Base-by-base conservation (phyloP, 2,329 filamentous ascomycete species). In the Exophiala spinifera region DNA sequence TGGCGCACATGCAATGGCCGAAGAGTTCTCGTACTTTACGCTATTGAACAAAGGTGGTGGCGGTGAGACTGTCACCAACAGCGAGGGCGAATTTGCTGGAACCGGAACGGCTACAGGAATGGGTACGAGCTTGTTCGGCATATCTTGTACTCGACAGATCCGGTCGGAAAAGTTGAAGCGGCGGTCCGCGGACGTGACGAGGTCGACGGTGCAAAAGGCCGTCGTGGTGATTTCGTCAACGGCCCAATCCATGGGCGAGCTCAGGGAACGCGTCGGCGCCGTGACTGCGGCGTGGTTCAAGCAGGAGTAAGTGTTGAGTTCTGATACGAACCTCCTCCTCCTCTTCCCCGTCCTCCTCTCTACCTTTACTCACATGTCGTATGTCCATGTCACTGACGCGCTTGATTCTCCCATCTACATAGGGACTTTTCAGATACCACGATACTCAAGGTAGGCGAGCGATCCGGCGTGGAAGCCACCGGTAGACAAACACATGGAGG, bases 1-100 rank as follows among this genome's bases (percentile, higher is more conserved):
- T 70, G 94, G 94, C 49, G 94, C 94, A 50, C 94, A 99, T 77
- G 85, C 91, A 85, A 94, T 79, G 75, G 87, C 87, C 54, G 94
- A 99, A 74, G 94, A 97, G 74, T 99, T 97, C 76, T 96, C 91
- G 48, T 99, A 99, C 76, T 99, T 99, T 71, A 97, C 92, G 7
- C 84, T 99, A 48, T 80, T 90, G 55, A 83, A 84, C 50, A 53
- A 50, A 19, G 36, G 21, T 42, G 15, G 11, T 25, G 25, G 28
- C 36, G 44, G 36, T 14, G 42, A 13, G 19, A 46, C 43, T 25
- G 25, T 33, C 28, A 11, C 15, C 17, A 31, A 19, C n/a, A 45
- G 28, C 21, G 25, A 31, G 8, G 28, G 7, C 28, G n/a, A n/a
- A n/a, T n/a, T n/a, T n/a, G n/a, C n/a, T n/a, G n/a, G n/a, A n/a